phyloP scores from a whole-genome alignment of 805 yeast genomes.

The Hanseniaspora jakobsenii region DNA sequence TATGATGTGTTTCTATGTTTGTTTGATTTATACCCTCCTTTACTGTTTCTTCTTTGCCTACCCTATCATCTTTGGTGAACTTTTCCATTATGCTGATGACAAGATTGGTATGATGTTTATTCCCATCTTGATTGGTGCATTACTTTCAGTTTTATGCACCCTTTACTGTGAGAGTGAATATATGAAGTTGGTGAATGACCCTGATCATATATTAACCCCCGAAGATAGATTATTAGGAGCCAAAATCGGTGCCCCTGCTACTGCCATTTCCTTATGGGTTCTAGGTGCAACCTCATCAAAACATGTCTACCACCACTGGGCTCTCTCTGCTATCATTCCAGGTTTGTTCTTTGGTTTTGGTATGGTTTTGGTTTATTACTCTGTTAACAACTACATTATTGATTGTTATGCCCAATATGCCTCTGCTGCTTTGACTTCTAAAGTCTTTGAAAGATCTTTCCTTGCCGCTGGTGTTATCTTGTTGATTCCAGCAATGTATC shows the following conservation, averaged over 20 bases:
- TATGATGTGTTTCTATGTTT: slow-evolving; percentile 72
- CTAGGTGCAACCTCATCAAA: slow-evolving; percentile 68
- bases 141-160: slow-evolving; percentile 59
- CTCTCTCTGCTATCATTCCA: slow-evolving; percentile 55
- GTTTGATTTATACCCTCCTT: slow-evolving; percentile 76
- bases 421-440: slow-evolving; percentile 70
- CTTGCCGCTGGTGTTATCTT: slow-evolving; percentile 71
- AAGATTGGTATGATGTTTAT: slow-evolving; percentile 76
- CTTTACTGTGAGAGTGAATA: slow-evolving; percentile 59
- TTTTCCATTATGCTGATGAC: slow-evolving; percentile 69
- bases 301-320: slow-evolving; percentile 50
- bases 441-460: slow-evolving; percentile 57
- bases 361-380: slow-evolving; percentile 62
- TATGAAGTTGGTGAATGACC: slow-evolving; percentile 37
- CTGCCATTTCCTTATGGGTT: slow-evolving; percentile 67
- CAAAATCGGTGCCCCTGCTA: slow-evolving; percentile 72
- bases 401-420: slow-evolving; percentile 79
- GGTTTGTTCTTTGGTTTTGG: slow-evolving; percentile 76
- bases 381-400: slow-evolving; percentile 72
- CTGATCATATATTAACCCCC: slow-evolving; percentile 37
- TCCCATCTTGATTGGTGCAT: slow-evolving; percentile 82
- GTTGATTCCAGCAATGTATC: slow-evolving; percentile 72
- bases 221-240: slow-evolving; percentile 75
- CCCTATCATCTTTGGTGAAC: slow-evolving; percentile 72
- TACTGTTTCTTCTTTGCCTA: slow-evolving; percentile 93